Evolutionary conservation across 352 stramenopile genomes (phyloP).

Genomic region (Phytophthora pseudosyringae): DNA sequence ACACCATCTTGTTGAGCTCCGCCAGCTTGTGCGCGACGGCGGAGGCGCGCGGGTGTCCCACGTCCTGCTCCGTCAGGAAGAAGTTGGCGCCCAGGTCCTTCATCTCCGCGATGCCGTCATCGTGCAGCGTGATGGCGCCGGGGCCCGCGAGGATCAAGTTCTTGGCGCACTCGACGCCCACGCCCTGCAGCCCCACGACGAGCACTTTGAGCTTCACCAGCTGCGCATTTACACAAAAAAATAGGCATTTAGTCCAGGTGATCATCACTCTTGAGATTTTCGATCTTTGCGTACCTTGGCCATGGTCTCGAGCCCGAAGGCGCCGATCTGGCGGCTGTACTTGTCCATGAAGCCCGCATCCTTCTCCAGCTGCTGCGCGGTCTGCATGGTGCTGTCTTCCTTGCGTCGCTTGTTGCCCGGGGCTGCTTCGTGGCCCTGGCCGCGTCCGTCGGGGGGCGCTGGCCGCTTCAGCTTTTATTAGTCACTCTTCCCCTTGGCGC

Average conservation of each 20-base stretch:
- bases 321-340: slow-evolving; percentile 93
- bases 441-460: slow-evolving; percentile 26
- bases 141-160: slow-evolving; percentile 93
- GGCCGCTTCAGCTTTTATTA: slow-evolving; percentile 37
- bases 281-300: slow-evolving; percentile 71
- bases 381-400: slow-evolving; percentile 50
- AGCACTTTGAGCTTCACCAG: slow-evolving; percentile 86
- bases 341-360: slow-evolving; percentile 95
- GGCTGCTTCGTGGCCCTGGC: slow-evolving; percentile 37
- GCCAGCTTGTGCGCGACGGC: slow-evolving; percentile 83
- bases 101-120: slow-evolving; percentile 74
- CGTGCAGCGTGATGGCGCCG: slow-evolving; percentile 87
- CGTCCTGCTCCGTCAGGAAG: slow-evolving; percentile 88
- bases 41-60: slow-evolving; percentile 66
- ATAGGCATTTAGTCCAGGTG: slow-evolving; percentile 11
- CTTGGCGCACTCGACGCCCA: slow-evolving; percentile 93
- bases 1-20: slow-evolving; percentile 93
- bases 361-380: slow-evolving; percentile 68
- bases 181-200: slow-evolving; percentile 84
- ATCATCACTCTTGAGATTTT: slow-evolving; percentile 33
- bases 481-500: slow-evolving; percentile 27
- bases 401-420: slow-evolving; percentile 36
- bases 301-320: slow-evolving; percentile 93
- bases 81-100: slow-evolving; percentile 95
- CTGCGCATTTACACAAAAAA: slow-evolving; percentile 29